Evolutionary conservation across 1,139 yeast species (phyloP).

Genomic region (Suhomyces terraborum): DNA sequence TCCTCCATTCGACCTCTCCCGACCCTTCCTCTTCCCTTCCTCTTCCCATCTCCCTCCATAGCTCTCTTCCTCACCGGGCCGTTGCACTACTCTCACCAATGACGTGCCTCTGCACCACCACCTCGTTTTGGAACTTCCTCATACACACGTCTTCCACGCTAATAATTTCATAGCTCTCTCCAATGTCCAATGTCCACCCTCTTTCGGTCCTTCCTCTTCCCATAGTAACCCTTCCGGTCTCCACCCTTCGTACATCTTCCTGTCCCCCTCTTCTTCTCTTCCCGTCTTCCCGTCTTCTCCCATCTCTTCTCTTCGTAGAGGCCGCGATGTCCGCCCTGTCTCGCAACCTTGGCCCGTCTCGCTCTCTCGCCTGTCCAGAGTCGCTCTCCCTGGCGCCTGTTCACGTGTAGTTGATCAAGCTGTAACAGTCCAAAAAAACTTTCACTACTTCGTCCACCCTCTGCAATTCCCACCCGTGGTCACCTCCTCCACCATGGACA

Average conservation of each 20-base stretch:
- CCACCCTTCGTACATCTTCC: not conserved
- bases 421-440: slow-evolving; percentile 7
- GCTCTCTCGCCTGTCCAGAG: not conserved
- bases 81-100: too few relatives aligned
- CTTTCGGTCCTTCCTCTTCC: too few relatives aligned
- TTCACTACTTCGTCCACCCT: slow-evolving; percentile 2
- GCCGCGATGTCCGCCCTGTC: not conserved
- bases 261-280: not conserved
- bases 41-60: too few relatives aligned
- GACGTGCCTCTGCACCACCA: too few relatives aligned
- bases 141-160: too few relatives aligned
- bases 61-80: too few relatives aligned
- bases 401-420: slow-evolving; percentile 11
- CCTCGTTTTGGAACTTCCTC: too few relatives aligned
- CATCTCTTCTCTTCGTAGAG: not conserved
- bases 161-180: too few relatives aligned
- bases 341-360: not conserved
- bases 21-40: too few relatives aligned
- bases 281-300: not conserved
- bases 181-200: too few relatives aligned
- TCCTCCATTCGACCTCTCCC: too few relatives aligned
- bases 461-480: not conserved
- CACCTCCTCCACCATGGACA: slow-evolving; percentile 30
- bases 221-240: too few relatives aligned
- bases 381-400: slow-evolving; percentile 1